phyloP scores from a whole-genome alignment of 2,329 filamentous ascomycete genomes.

The Aschersonia sp. region DNA sequence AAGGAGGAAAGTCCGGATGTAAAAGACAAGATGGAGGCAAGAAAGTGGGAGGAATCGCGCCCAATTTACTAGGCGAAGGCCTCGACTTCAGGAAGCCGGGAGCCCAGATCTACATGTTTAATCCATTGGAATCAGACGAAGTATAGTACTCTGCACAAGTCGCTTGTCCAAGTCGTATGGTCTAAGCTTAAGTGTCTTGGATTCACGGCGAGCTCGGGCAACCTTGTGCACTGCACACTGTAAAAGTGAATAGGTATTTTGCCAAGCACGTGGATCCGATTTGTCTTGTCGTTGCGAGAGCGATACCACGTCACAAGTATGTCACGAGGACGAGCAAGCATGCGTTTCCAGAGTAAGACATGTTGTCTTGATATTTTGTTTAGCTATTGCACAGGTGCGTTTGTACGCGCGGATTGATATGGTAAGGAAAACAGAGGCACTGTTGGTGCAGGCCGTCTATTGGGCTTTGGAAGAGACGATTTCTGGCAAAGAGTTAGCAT shows the following conservation, averaged over 20 bases:
- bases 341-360: neutral
- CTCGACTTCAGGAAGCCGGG: neutral
- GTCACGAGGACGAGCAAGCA: neutral
- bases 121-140: no score
- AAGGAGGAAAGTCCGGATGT: constrained; percentile 17
- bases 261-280: no score
- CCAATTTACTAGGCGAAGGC: constrained; percentile 17
- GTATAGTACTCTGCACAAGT: no score
- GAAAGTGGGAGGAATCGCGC: constrained; percentile 27
- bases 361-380: neutral
- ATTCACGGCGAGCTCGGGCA: no score
- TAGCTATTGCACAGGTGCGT: constrained; percentile 44
- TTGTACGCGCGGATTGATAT: constrained; percentile 38
- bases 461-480: constrained; percentile 49
- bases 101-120: neutral
- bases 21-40: constrained; percentile 12
- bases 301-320: no score
- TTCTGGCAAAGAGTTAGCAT: constrained; percentile 30
- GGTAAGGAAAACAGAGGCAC: constrained; percentile 34
- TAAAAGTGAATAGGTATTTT: no score
- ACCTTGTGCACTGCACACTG: no score
- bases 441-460: constrained; percentile 31
- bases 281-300: no score
- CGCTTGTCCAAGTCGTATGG: no score
- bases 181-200: no score